These are phyloP conservation scores for Chimonanthus salicifolius DNA, from an alignment of 164 flowering plant species.

Conservation along the genomic window DNA sequence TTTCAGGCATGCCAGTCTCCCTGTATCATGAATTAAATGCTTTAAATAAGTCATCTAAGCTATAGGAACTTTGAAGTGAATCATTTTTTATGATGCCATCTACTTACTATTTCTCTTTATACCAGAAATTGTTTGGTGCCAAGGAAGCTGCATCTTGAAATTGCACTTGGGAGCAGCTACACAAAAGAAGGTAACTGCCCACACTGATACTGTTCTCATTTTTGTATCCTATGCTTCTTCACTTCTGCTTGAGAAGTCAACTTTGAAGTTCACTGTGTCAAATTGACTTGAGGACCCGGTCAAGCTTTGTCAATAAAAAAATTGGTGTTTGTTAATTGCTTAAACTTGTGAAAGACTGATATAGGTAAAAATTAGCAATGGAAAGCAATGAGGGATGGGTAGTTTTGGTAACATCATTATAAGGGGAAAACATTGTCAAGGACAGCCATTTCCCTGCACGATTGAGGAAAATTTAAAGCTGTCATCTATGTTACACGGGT, in stretches of 20 bases:
- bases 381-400: too few relatives aligned
- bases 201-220: background rate
- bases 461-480: too few relatives aligned
- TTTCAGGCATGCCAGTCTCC: slow-evolving; percentile 47
- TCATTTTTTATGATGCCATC: background rate
- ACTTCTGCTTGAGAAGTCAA: background rate
- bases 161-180: slow-evolving; percentile 72
- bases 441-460: too few relatives aligned
- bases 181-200: slow-evolving; percentile 61
- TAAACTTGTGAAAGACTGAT: too few relatives aligned
- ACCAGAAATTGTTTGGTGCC: slow-evolving; percentile 78
- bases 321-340: background rate
- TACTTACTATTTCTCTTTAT: background rate
- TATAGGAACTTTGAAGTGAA: background rate
- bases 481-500: too few relatives aligned
- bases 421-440: too few relatives aligned
- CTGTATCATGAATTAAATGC: background rate
- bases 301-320: background rate
- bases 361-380: too few relatives aligned
- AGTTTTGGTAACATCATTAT: too few relatives aligned
- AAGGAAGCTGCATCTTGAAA: slow-evolving; percentile 85
- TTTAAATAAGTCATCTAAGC: background rate
- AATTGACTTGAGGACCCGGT: background rate
- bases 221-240: background rate
- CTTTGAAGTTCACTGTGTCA: too few relatives aligned